Evolutionary conservation across 768 basidiomycete genomes (phyloP), one percentile per base, ranked within the genome.

Genomic region (Ramaria sp.): DNA sequence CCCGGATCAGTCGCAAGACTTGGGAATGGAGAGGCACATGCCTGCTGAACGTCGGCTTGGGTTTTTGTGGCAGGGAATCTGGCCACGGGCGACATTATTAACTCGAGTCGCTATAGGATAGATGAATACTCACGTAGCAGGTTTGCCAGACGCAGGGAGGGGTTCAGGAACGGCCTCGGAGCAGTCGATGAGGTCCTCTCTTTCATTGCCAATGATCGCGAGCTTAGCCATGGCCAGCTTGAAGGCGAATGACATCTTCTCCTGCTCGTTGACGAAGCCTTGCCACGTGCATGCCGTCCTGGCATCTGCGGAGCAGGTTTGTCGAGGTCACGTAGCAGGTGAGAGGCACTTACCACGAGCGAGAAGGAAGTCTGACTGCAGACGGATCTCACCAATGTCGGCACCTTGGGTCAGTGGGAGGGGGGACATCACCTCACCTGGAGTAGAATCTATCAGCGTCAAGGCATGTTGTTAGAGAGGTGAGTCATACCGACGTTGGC

Each of bases 21-120:
- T 5, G 27, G 27, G 63, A 64, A 15, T 72, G 72, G 68, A 73
- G 74, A 3, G 71, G 57, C 67, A 59, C 71, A 77, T 33, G 62
- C 60, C 43, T 60, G 61, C 42, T 65, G 58, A 30, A 65, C 51
- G 49, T 66, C 61, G 22, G 56, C 55, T 54, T 60, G 43, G 50
- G 47, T 58, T 46, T 61, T 54, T 42, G 61, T 63, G 13, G 66
- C 63, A 42, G 65, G 65, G 57, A 66, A 61, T 43, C 39, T 58
- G 38, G 43, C 10, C 7, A 31, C 27, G 27, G 27, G 27, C 27
- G 27, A 27, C 27, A 27, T 5, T 2, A 27, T 27, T 5, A 27
- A 27, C 27, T 27, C 27, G 27, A 5, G 5, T 27, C 27, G 3
- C 27, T 27, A 27, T 27, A 27, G 27, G 27, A 27, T 2, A 27